Percentiles rank a stretch among this genome's conserved stretches.
These are phyloP conservation scores for Tuber calosporum DNA, from an alignment of 495 filamentous ascomycete species.

Conservation along the genomic window DNA sequence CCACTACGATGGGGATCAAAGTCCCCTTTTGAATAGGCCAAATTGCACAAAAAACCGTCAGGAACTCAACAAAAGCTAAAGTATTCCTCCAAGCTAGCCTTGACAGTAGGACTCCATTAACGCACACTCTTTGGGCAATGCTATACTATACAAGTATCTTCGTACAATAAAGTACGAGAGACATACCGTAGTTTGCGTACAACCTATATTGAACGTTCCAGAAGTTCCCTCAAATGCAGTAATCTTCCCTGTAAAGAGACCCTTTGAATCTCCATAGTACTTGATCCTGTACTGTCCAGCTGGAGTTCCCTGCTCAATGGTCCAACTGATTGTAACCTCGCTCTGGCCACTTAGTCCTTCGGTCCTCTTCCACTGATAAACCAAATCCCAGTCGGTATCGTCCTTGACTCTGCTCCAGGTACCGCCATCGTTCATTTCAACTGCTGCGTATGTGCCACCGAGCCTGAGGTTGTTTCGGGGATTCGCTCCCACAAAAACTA, in stretches of 20 bases:
- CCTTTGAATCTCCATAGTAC: slow-evolving; percentile 82
- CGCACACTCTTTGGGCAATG: background rate
- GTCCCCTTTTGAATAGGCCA: background rate
- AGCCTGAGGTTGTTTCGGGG: slow-evolving; percentile 78
- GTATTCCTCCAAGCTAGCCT: background rate
- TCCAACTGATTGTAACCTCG: slow-evolving; percentile 71
- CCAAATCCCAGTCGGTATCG: slow-evolving; percentile 70
- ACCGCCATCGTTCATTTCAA: slow-evolving; percentile 57
- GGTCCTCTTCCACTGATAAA: slow-evolving; percentile 74
- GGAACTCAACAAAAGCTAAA: background rate
- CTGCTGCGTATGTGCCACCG: slow-evolving; percentile 69
- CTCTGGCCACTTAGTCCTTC: slow-evolving; percentile 66
- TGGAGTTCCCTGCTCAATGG: slow-evolving; percentile 52
- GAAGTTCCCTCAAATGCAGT: slow-evolving; percentile 70
- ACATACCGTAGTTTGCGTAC: background rate
- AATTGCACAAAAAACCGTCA: background rate
- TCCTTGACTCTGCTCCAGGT: slow-evolving; percentile 61
- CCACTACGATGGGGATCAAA: background rate
- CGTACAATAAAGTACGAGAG: background rate
- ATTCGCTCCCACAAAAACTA: slow-evolving; percentile 78
- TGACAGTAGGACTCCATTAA: background rate
- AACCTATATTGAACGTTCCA: slow-evolving; percentile 54
- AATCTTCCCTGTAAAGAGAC: slow-evolving; percentile 55
- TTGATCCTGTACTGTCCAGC: slow-evolving; percentile 67
- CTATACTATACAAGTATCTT: slow-evolving; percentile 3